Evolutionary conservation across 768 basidiomycete genomes (phyloP), one percentile per base, ranked within the genome.

Genomic region (Termitomyces sp.): DNA sequence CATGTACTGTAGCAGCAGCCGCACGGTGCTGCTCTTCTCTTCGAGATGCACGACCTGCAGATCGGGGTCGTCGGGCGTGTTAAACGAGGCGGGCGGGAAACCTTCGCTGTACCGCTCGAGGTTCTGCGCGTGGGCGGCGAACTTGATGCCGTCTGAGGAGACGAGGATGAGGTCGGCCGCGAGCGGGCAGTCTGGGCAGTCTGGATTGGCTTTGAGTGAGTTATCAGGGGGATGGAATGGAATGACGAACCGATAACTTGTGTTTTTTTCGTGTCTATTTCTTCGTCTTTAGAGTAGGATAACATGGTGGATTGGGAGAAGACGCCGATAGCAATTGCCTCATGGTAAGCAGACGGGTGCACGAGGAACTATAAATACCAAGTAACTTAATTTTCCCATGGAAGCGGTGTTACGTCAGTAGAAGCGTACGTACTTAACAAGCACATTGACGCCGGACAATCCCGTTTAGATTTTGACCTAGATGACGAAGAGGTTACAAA

Each of bases 121-220:
- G 9, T 57, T 57, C 20, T 42, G 7, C 2, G 39, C 26, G 27
- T 57, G 59, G 1, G 55, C 55, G 1, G 44, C 59, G 18, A 57
- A 57, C 9, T 12, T n/a, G n/a, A 53, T n/a, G 16, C 59, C 54
- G 18, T 59, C 59, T 1, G 59, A 59, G 5, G 59, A 59, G 24
- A 55, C 10, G 5, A 59, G 48, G 29, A 55, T 50, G 4, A 59
- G 12, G 54, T 59, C 58, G n/a, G 44, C n/a, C 26, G 29, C 1
- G 31, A n/a, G 37, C 55, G 39, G 47, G 29, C 55, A 56, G n/a
- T 18, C 29, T 31, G 29, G 4, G 9, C 10, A 3, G 3, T 34
- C 10, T 10, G 10, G 32, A 9, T 34, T 12, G 32, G 3, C 3
- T 10, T 34, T 12, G 10, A 34, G 32, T 34, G 9, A 34, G 9